Evolutionary conservation across 2,329 filamentous ascomycete genomes (phyloP).

Genomic region (Claviceps sp.): DNA sequence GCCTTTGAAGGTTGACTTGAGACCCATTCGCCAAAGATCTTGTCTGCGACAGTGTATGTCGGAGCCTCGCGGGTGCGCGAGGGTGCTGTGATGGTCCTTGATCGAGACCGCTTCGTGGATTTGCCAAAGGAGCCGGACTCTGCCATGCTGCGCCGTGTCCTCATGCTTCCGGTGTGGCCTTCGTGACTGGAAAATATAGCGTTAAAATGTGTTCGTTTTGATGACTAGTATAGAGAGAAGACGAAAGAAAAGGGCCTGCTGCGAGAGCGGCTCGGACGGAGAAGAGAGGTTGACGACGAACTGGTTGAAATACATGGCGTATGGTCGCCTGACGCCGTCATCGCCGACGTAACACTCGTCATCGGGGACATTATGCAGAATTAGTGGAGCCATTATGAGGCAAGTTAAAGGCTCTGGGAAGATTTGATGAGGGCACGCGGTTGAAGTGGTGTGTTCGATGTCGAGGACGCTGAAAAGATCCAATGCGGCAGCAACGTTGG

Average conservation of each 20-base stretch:
- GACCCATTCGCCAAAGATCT: slow-evolving; percentile 47
- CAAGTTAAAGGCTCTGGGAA: background rate
- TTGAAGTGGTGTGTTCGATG: background rate
- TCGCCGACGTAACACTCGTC: slow-evolving; percentile 54
- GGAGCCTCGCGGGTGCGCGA: slow-evolving; percentile 44
- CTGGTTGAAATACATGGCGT: slow-evolving; percentile 54
- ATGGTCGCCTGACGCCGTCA: slow-evolving; percentile 51
- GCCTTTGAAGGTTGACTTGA: slow-evolving; percentile 30
- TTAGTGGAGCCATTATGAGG: slow-evolving; percentile 45
- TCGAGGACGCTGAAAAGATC: background rate
- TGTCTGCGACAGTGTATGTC: slow-evolving; percentile 47
- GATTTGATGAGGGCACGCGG: background rate
- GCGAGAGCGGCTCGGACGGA: background rate
- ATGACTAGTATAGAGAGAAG: background rate
- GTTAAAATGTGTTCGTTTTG: too few species aligned
- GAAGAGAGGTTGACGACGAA: slow-evolving; percentile 20
- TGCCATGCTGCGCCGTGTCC: slow-evolving; percentile 39
- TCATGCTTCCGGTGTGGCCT: slow-evolving; percentile 31
- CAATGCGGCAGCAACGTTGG: background rate
- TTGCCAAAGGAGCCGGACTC: slow-evolving; percentile 55
- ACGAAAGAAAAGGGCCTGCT: background rate
- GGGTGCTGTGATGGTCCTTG: slow-evolving; percentile 48
- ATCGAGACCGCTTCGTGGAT: slow-evolving; percentile 50
- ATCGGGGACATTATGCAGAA: slow-evolving; percentile 55
- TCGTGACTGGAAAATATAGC: slow-evolving; percentile 30